Percentiles rank a stretch among this genome's conserved stretches.
These are phyloP conservation scores for Porcisia hertigi DNA, from an alignment of 208 protist species.

Conservation along the genomic window DNA sequence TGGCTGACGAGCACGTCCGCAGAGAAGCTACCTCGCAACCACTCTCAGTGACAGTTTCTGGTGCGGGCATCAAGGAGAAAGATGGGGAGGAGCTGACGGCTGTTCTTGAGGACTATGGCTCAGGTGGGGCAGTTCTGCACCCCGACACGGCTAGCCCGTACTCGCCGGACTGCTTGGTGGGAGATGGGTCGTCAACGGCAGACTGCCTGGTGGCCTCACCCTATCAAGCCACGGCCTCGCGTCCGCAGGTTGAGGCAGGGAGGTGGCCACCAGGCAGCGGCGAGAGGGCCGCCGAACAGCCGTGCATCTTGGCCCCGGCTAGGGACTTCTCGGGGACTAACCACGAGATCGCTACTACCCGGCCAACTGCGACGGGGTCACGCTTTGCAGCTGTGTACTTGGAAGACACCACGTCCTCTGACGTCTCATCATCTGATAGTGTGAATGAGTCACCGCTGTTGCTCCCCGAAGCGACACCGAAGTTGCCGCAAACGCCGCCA, in stretches of 20 bases:
- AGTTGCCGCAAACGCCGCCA: neutral
- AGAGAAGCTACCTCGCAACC: neutral
- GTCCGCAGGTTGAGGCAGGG: neutral
- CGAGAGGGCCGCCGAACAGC: neutral
- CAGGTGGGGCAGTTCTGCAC: neutral
- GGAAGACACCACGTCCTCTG: constrained; percentile 24
- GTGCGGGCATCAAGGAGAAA: neutral
- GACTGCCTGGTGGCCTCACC: constrained; percentile 1
- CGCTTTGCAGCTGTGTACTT: constrained; percentile 11
- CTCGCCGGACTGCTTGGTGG: neutral
- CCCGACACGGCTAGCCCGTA: neutral
- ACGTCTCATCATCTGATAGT: neutral
- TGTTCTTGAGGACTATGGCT: constrained; percentile 16
- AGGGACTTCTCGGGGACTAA: neutral
- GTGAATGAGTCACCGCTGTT: neutral
- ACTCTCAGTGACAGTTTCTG: neutral
- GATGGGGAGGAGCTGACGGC: constrained; percentile 5
- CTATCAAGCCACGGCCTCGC: neutral
- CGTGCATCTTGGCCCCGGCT: neutral
- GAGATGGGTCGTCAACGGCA: neutral
- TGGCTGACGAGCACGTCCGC: neutral
- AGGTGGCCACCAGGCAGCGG: neutral
- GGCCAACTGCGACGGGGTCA: neutral
- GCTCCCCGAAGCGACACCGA: neutral
- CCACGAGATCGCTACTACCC: neutral